Percentiles rank a stretch among this genome's conserved stretches.
Conservation (phyloP, 345 rosid species). For the Moricandia moricandioides region DNA sequence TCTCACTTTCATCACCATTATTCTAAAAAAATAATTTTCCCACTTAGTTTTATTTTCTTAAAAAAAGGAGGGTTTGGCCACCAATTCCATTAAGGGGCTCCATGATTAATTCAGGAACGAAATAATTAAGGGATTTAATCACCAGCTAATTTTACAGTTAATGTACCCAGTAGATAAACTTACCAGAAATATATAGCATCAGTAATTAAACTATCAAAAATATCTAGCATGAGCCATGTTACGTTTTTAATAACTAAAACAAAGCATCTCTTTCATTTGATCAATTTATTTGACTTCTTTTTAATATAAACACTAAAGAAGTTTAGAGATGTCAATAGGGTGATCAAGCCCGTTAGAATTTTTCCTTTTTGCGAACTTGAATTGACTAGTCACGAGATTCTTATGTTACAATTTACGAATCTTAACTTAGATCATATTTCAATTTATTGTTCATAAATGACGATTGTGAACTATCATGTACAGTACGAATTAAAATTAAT, state of each 20-base stretch:
- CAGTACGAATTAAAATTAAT: not conserved
- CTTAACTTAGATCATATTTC: not conserved
- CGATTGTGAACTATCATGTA: not conserved
- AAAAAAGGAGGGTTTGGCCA: not conserved
- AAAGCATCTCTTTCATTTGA: not conserved
- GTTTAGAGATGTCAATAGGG: not conserved
- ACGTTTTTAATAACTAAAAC: not conserved
- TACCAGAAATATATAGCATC: not conserved
- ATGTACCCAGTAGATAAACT: not conserved
- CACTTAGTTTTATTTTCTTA: not conserved
- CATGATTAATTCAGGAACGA: not conserved
- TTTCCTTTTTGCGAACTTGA: not conserved
- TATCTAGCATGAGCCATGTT: not conserved
- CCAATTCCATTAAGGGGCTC: not conserved
- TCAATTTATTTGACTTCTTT: not conserved
- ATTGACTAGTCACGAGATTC: not conserved
- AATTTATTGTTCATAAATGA: not conserved
- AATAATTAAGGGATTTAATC: not conserved
- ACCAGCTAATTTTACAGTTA: not conserved
- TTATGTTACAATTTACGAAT: not conserved
- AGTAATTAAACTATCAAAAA: not conserved
- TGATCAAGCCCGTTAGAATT: not conserved
- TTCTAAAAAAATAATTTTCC: not conserved
- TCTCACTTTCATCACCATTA: slow-evolving; percentile 3
- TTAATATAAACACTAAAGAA: not conserved